Evolutionary conservation across 768 basidiomycete species (phyloP), one percentile per base, ranked within the genome.

Genomic region (Kwoniella sp.): DNA sequence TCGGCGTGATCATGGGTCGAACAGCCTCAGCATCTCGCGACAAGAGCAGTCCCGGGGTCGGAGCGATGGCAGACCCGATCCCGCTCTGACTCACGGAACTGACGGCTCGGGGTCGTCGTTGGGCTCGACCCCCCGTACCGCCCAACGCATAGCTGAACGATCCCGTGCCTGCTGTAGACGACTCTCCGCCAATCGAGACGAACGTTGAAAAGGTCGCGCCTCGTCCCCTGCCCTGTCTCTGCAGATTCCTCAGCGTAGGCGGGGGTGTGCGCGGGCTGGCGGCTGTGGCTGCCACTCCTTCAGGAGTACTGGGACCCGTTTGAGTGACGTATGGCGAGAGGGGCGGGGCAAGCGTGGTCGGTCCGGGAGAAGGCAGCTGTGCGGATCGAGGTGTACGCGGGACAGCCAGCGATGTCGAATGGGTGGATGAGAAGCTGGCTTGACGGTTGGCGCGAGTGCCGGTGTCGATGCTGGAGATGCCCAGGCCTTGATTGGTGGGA

Each of bases 111-210:
- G 43, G 50, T 52, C 50, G 1, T 33, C 72, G 39, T 26, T 73
- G 66, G 14, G 71, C 71, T 31, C 73, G 53, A 12, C 73, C 73
- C n/a, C 73, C 73, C 3, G 71, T 69, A 14, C 73, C 73, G 10
- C 73, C 73, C 1, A 75, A 56, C 1, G 67, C 70, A 47, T 75
- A 75, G 3, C 57, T 15, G 22, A 31, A 25, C 7, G 46, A 36
- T 27, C 46, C 14, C 5, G n/a, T 38, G 15, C 37, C 37, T 8
- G 37, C 19, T 20, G 23, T 15, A 32, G 15, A 32, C 31, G 31
- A 8, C 5, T 23, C 41, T 11, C 46, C 38, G 11, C 33, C 32
- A 8, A 17, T 49, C 10, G 28, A 38, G 0, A 36, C 15, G n/a
- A 37, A 37, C 10, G 55, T 50, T 23, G 48, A 50, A 17, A 47